A percentile compares a stretch with the other conserved stretches of the same genome.
phyloP scores from a whole-genome alignment of 371 early-diverging fungal species.

The Mucor mucedo region DNA sequence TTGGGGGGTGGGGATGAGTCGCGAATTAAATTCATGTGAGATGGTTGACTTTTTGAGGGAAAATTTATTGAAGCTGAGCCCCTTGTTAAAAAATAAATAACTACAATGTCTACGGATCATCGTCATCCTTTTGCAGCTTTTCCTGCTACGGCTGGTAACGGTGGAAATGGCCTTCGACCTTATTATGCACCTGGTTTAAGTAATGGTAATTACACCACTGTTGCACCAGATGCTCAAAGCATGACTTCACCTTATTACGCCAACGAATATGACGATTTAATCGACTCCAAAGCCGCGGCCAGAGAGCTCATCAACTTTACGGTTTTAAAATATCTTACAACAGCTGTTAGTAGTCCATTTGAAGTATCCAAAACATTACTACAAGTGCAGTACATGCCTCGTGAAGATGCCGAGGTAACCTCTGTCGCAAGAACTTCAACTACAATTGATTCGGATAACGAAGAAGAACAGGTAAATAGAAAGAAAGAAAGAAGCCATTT shows the following conservation, averaged over 20 bases:
- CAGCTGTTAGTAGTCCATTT: slow-evolving; percentile 74
- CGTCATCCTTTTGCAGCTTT: slow-evolving; percentile 50
- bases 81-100: slow-evolving; percentile 9
- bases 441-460: slow-evolving; percentile 24
- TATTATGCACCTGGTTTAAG: slow-evolving; percentile 53
- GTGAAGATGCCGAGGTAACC: slow-evolving; percentile 46
- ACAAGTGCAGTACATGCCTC: slow-evolving; percentile 84
- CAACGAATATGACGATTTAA: slow-evolving; percentile 48
- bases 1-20: too few relatives aligned
- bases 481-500: neutral
- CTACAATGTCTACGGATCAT: slow-evolving; percentile 37
- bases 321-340: slow-evolving; percentile 68
- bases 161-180: slow-evolving; percentile 47
- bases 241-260: slow-evolving; percentile 30
- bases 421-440: slow-evolving; percentile 17
- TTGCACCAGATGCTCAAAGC: slow-evolving; percentile 27
- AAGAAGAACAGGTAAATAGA: slow-evolving; percentile 19
- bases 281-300: slow-evolving; percentile 57
- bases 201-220: slow-evolving; percentile 40
- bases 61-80: neutral
- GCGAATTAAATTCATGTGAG: too few relatives aligned
- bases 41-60: neutral
- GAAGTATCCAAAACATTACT: slow-evolving; percentile 78
- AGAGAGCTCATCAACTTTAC: slow-evolving; percentile 69
- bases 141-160: slow-evolving; percentile 42